Percentiles rank a stretch among this genome's conserved stretches.
Evolutionary conservation across 2,329 filamentous ascomycete species (phyloP).

Genomic region (Trichoderma arundinaceum): DNA sequence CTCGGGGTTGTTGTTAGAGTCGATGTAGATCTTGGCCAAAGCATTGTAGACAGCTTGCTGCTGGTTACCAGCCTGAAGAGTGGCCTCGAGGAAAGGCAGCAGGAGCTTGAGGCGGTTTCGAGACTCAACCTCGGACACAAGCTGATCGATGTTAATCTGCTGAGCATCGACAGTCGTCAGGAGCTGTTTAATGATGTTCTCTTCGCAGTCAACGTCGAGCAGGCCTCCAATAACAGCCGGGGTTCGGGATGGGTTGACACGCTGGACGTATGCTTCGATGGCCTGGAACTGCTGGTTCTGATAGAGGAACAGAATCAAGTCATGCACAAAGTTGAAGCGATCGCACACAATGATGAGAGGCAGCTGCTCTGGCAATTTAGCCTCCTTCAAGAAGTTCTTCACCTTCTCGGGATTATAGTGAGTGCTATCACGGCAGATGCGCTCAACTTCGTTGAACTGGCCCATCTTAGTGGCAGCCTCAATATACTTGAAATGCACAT

Average conservation of each 20-base stretch:
- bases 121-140: conserved; percentile 92
- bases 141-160: conserved; percentile 89
- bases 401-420: conserved; percentile 92
- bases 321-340: conserved; percentile 98
- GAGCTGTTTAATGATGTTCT: conserved; percentile 92
- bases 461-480: conserved; percentile 93
- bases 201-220: conserved; percentile 95
- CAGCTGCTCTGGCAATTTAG: conserved; percentile 86
- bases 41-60: conserved; percentile 98
- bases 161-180: conserved; percentile 82
- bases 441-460: conserved; percentile 94
- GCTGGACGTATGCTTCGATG: conserved; percentile 97
- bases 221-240: conserved; percentile 92
- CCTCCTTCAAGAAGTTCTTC: conserved; percentile 99
- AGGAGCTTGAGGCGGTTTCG: conserved; percentile 95
- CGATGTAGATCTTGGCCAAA: conserved; percentile 98
- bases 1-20: conserved; percentile 97
- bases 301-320: conserved; percentile 94
- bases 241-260: conserved; percentile 89
- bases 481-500: conserved; percentile 99
- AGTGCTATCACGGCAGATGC: conserved; percentile 93
- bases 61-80: conserved; percentile 86
- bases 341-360: conserved; percentile 98
- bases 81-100: conserved; percentile 93
- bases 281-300: conserved; percentile 99